A percentile compares a stretch with the other conserved stretches of the same genome.
Conservation (phyloP, 2,329 filamentous ascomycete species). For the Paraconiothyrium sp. region DNA sequence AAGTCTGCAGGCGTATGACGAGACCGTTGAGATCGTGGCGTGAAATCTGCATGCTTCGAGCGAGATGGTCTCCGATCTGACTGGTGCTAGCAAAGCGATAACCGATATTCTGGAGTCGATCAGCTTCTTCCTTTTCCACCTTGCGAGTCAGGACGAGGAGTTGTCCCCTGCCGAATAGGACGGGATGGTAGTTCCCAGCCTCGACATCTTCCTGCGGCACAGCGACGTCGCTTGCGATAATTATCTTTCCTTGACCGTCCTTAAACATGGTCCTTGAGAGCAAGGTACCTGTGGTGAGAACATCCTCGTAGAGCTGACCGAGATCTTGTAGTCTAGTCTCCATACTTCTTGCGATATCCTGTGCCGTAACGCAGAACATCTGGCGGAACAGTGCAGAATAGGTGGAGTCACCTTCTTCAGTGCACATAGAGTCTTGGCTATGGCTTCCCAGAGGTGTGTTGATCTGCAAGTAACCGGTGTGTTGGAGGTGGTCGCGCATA, state of each 20-base stretch:
- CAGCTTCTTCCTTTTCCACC: slow-evolving; percentile 67
- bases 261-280: slow-evolving; percentile 68
- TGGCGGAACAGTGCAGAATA: slow-evolving; percentile 83
- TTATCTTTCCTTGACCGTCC: slow-evolving; percentile 30
- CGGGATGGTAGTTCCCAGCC: slow-evolving; percentile 42
- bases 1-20: slow-evolving; percentile 72
- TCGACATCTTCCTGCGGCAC: slow-evolving; percentile 50
- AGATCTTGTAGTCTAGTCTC: slow-evolving; percentile 69
- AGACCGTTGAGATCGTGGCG: slow-evolving; percentile 68
- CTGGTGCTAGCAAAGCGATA: slow-evolving; percentile 74
- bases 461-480: slow-evolving; percentile 35
- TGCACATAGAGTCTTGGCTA: slow-evolving; percentile 36
- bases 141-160: slow-evolving; percentile 81
- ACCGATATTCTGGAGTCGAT: slow-evolving; percentile 73
- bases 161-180: slow-evolving; percentile 73
- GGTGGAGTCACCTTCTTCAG: slow-evolving; percentile 69
- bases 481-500: slow-evolving; percentile 78
- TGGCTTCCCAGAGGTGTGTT: slow-evolving; percentile 26
- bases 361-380: slow-evolving; percentile 81
- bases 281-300: slow-evolving; percentile 71
- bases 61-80: slow-evolving; percentile 73
- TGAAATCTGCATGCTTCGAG: slow-evolving; percentile 78
- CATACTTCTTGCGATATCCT: slow-evolving; percentile 74
- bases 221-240: slow-evolving; percentile 36
- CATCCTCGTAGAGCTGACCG: slow-evolving; percentile 79